phyloP scores from a whole-genome alignment of 2,329 filamentous ascomycete genomes.

The Biscogniauxia mediterranea region DNA sequence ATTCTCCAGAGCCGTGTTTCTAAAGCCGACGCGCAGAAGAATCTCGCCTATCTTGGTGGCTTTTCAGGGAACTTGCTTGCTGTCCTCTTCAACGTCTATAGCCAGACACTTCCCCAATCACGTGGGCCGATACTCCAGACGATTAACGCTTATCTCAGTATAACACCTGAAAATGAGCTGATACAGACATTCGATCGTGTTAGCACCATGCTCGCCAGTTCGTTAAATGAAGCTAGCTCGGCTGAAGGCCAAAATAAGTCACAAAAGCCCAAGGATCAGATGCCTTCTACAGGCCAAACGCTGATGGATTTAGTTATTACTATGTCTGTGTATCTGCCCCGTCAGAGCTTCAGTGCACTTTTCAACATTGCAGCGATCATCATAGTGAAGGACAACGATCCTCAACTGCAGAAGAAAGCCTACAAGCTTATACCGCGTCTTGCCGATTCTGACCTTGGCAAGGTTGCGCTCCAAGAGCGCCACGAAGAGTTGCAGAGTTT shows the following conservation, averaged over 20 bases:
- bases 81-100: conserved; percentile 99
- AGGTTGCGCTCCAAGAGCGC: conserved; percentile 71
- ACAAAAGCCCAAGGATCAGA: conserved; percentile 58
- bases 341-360: conserved; percentile 78
- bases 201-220: conserved; percentile 74
- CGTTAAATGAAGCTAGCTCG: conserved; percentile 58
- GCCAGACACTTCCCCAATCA: conserved; percentile 89
- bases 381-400: conserved; percentile 77
- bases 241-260: conserved; percentile 62
- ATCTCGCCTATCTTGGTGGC: conserved; percentile 74
- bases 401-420: conserved; percentile 96
- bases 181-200: conserved; percentile 88
- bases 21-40: conserved; percentile 71
- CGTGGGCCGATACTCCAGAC: conserved; percentile 88
- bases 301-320: conserved; percentile 96
- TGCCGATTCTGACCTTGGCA: conserved; percentile 75
- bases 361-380: conserved; percentile 86
- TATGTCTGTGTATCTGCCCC: conserved; percentile 88
- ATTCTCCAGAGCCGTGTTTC: conserved; percentile 76
- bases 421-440: conserved; percentile 96
- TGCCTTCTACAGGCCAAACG: conserved; percentile 91
- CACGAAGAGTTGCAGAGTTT: conserved; percentile 79
- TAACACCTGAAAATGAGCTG: conserved; percentile 75
- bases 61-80: conserved; percentile 89
- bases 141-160: conserved; percentile 91